These are phyloP conservation scores for Gossypium trilobum DNA, from an alignment of 441 rosid genomes.

Conservation along the genomic window DNA sequence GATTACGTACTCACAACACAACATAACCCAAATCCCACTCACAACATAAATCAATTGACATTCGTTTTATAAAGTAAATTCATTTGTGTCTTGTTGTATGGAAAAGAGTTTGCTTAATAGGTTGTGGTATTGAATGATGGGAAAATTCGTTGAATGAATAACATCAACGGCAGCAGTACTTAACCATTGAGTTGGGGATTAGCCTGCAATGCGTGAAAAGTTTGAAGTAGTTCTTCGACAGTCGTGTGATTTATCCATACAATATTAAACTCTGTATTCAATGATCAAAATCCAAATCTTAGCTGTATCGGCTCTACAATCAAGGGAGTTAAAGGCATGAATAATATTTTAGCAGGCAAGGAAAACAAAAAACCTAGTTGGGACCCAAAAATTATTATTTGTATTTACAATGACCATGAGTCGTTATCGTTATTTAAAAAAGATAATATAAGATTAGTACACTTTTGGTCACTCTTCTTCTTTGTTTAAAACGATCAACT, in stretches of 20 bases:
- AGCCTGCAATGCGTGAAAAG: background rate
- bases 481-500: background rate
- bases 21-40: too few relatives aligned
- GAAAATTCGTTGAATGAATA: too few relatives aligned
- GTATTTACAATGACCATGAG: too few relatives aligned
- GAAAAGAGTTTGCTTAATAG: too few relatives aligned
- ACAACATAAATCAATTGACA: too few relatives aligned
- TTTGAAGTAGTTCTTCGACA: background rate
- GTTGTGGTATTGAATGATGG: too few relatives aligned
- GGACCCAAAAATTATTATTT: background rate
- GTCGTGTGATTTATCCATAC: background rate
- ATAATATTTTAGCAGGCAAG: background rate
- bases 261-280: background rate
- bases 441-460: background rate
- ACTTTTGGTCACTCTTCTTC: background rate
- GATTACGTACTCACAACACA: too few relatives aligned
- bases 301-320: conserved; percentile 18
- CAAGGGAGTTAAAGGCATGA: background rate
- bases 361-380: background rate
- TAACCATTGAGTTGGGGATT: background rate
- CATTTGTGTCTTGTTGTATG: too few relatives aligned
- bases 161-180: background rate
- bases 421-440: too few relatives aligned
- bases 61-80: too few relatives aligned
- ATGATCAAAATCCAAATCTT: background rate